Evolutionary conservation across 495 filamentous ascomycete species (phyloP).

Genomic region (Aspergillus mulundensis): DNA sequence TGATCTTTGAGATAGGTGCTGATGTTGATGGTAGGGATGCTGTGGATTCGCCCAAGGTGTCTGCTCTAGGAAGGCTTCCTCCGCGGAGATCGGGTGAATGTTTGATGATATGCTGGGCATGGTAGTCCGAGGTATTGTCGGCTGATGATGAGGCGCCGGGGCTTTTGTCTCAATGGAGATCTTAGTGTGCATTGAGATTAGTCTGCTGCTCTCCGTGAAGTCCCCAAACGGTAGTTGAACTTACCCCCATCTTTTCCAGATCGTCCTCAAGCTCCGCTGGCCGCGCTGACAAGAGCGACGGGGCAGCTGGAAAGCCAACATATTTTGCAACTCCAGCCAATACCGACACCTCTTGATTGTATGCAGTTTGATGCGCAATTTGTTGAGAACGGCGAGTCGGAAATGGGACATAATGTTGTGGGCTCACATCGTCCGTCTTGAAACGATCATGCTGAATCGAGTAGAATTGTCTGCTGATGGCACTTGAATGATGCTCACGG

Average conservation of each 20-base stretch:
- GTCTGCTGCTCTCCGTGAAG: no score
- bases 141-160: conserved; percentile 22
- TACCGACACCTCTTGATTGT: conserved; percentile 90
- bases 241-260: conserved; percentile 83
- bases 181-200: conserved; percentile 18
- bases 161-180: conserved; percentile 36
- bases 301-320: conserved; percentile 93
- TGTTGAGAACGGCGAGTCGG: conserved; percentile 66
- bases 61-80: conserved; percentile 77
- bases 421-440: conserved; percentile 73
- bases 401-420: conserved; percentile 73
- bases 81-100: conserved; percentile 53
- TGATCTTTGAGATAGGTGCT: conserved; percentile 34
- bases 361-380: conserved; percentile 73
- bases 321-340: conserved; percentile 89
- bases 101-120: conserved; percentile 39
- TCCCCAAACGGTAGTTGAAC: conserved; percentile 27
- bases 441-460: conserved; percentile 87
- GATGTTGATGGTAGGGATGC: conserved; percentile 65
- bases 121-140: conserved; percentile 25
- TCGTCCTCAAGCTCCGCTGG: conserved; percentile 77
- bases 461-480: conserved; percentile 81
- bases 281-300: conserved; percentile 66
- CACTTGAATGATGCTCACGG: conserved; percentile 72
- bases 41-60: conserved; percentile 88